Evolutionary conservation across 2,329 filamentous ascomycete genomes (phyloP), one percentile per base, ranked within the genome.

Genomic region (Talaromyces rugulosus): DNA sequence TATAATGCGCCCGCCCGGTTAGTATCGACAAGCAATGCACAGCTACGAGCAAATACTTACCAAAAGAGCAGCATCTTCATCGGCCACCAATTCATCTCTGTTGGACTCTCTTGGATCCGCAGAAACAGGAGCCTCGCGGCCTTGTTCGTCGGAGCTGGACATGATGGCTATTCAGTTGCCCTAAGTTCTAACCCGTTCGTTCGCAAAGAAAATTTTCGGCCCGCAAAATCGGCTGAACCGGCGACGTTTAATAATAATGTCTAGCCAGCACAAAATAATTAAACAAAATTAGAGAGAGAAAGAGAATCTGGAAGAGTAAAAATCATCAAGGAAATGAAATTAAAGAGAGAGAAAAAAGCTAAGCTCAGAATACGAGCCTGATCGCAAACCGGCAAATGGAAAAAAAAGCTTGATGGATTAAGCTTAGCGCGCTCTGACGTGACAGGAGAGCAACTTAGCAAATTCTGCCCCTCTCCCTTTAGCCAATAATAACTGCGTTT

Each of bases 1-100:
- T 79, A 53, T 53, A 31, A 56, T 44, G 33, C 28, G 59, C 16
- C 23, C 18, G 52, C 52, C 31, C 61, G 47, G 58, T 63, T 55
- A 61, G 59, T 30, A 50, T 61, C 58, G 47, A 47, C 53, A 33
- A 53, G 27, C 34, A 47, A 34, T 34, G 28, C 34, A 40, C 18
- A 30, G 36, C 14, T 51, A 53, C 14, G 40, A 30, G 7, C 7
- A 54, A 52, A 12, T 2, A 28, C 28, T 28, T 59, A 64, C 62
- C 62, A 64, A 51, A 36, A 64, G 42, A 18, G 62, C 62, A 6
- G 56, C 62, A 64, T 64, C 62, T 33, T 62, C 62, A 6, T 64
- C 62, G 30, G 50, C 30, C 8, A 58, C 40, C 55, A 53, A 62
- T 7, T 58, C 57, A 23, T 62, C 61, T 16, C 61, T 62, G 18